Evolutionary conservation across 192 early-diverging fungal genomes (phyloP), one percentile per base, ranked within the genome.

Genomic region (Rhizophagus clarus): DNA sequence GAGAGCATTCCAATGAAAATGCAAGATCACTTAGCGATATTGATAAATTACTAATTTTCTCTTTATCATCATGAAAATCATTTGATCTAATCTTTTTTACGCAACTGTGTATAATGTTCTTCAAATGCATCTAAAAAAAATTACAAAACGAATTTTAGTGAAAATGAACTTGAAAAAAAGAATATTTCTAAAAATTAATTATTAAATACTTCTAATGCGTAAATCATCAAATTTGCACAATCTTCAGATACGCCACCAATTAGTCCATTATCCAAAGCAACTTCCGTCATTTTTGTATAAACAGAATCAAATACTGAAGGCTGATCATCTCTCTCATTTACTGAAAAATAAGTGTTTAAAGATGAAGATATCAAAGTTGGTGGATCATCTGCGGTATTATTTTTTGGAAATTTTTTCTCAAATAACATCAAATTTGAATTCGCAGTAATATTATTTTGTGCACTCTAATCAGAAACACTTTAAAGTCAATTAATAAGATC

Each of bases 21-120:
- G 68, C 68, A 42, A 70, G 68, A 70, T 70, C 68, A 10, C 17
- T 70, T 37, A 70, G 45, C 20, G 68, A 42, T n/a, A 70, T 70
- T 37, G 68, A 9, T 24, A 40, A 22, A 69, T 10, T 22, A 34
- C 20, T 17, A 68, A 32, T 68, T 32, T 37, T 31, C 28, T 68
- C n/a, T 4, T 26, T 11, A 2, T 42, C 40, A 70, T 70, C 37
- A 70, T n/a, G 20, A 37, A 9, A 42, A 42, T 70, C n/a, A 45
- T 45, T 40, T 24, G 31, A n/a, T 42, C 68, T 31, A 24, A 70
- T 42, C n/a, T 40, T 32, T 24, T 42, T 70, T 42, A 70, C 42
- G n/a, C 68, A 70, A n/a, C 31, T 24, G 45, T 70, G 68, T n/a
- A 70, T 3, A 40, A 70, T 70, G 31, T 40, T 70, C n/a, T 70